Base-by-base conservation (phyloP, 164 flowering plant species). In the Macadamia integrifolia region DNA sequence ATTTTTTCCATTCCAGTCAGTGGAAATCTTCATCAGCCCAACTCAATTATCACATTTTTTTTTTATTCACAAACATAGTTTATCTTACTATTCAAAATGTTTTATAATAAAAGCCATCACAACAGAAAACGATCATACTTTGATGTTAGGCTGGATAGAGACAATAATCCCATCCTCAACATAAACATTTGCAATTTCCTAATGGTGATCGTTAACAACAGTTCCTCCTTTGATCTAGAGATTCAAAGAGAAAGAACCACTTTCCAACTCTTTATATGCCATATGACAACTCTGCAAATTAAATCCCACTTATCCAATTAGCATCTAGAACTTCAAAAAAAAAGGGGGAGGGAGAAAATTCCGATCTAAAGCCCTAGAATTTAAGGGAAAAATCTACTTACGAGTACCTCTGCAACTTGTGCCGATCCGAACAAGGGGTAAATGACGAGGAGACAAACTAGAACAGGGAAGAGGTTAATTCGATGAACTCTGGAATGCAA, bases 181-280 rank as follows among this genome's bases (percentile, higher is more conserved):
- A 74, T 89, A 95, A 66, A 95, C 99, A 87, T 92, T 97, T 60
- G 98, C 96, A 66, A 86, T 64, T 79, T 92, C 85, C 72, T 81
- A 84, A 64, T 80, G 88, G 61, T 92, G 92, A 70, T 98, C 97
- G 76, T 95, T 95, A 8, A 95, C 99, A 53, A 95, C 96, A 8
- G 85, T 95, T 50, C 99, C 99, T 50, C 98, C 99, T 67, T 83
- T 91, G 13, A 95, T 88, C 87, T 92, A 76, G 10, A 95, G 64
- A 88, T 88, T 92, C 32, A 89, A 67, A 18, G 84, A 65, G 3
- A 86, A 72, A 2, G 79, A 60, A 1, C 85, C 83, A 74, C 92
- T 84, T 17, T 67, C 69, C 18, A 80, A 66, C 40, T 80, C 83
- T 46, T 79, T 82, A 58, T 72, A 78, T 60, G 74, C 86, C 69